These are phyloP conservation scores for Oryza longistaminata DNA, from an alignment of 176 grass and related monocot species.

Conservation along the genomic window DNA sequence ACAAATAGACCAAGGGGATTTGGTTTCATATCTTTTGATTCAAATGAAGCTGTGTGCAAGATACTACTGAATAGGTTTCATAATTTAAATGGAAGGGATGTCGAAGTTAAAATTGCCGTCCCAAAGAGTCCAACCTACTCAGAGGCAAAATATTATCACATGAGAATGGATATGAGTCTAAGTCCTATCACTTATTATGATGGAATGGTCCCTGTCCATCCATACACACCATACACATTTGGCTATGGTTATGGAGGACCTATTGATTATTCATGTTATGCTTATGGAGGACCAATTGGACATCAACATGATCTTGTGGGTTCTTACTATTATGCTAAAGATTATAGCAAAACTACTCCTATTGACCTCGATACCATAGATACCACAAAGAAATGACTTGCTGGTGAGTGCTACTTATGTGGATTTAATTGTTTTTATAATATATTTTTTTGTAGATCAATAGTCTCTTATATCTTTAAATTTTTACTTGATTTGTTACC, in stretches of 20 bases:
- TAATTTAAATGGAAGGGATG: conserved; percentile 48
- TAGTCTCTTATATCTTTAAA: neutral
- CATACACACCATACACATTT: neutral
- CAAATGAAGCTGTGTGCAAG: conserved; percentile 31
- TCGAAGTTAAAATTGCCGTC: conserved; percentile 47
- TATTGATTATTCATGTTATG: conserved; percentile 1
- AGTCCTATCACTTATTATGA: neutral
- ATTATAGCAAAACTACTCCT: neutral
- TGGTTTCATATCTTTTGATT: conserved; percentile 73
- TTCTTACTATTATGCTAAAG: neutral
- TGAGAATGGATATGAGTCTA: too few species aligned
- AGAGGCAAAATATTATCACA: too few species aligned
- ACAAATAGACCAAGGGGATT: conserved; percentile 12
- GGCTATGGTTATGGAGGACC: neutral
- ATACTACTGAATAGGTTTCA: conserved; percentile 52
- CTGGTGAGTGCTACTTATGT: neutral
- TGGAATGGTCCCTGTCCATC: neutral
- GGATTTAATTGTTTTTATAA: too few species aligned
- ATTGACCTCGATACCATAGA: too few species aligned
- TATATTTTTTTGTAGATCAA: too few species aligned
- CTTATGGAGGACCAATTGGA: neutral
- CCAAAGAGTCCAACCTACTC: conserved; percentile 16
- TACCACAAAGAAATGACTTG: neutral
- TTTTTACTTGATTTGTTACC: neutral
- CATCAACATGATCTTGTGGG: conserved; percentile 1